Evolutionary conservation across 1,284 basidiomycete genomes (phyloP), one percentile per base, ranked within the genome.

Genomic region (Grifola frondosa): DNA sequence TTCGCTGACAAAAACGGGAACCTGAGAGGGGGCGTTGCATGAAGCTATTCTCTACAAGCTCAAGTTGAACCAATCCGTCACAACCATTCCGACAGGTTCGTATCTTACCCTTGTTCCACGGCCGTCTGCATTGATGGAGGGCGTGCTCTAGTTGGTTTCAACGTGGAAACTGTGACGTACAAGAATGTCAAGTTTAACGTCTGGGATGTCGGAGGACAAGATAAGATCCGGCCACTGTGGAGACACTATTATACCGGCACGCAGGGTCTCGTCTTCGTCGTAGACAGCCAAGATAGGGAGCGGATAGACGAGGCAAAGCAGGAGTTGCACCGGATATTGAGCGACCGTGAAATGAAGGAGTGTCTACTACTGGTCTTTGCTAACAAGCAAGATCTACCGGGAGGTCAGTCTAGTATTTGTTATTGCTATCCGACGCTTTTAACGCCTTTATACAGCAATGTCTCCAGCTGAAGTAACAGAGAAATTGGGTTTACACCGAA

Each of bases 181-280:
- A 98, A 98, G 80, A 99, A 99, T 61, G 95, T 99, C 64, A 97
- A 96, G 64, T 99, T 99, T 78, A 99, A 97, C 60, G 97, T 99
- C 19, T 99, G 97, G 97, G 97, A 99, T 67, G 97, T 99, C 46
- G 97, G 97, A 66, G 97, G 95, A 28, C 95, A 98, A 71, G 95
- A 97, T 75, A 97, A 97, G 79, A 97, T 97, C 61, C 80, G 97
- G 52, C 97, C 97, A 35, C 76, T 99, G 42, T 99, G 96, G 96
- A 80, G 97, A 69, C 96, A 98, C 70, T 98, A 98, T 78, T 81
- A 85, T 80, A 97, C 97, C 54, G 97, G 97, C 69, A 99, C 97
- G 20, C 97, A 99, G 72, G 97, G 96, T 58, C 92, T 99, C 67
- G 97, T 99, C 56, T 99, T 98, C 69, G 84, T 98, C 42, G 83